These are phyloP conservation scores for Cylindrodendrum hubeiense DNA, from an alignment of 2,329 filamentous ascomycete genomes.

Conservation along the genomic window DNA sequence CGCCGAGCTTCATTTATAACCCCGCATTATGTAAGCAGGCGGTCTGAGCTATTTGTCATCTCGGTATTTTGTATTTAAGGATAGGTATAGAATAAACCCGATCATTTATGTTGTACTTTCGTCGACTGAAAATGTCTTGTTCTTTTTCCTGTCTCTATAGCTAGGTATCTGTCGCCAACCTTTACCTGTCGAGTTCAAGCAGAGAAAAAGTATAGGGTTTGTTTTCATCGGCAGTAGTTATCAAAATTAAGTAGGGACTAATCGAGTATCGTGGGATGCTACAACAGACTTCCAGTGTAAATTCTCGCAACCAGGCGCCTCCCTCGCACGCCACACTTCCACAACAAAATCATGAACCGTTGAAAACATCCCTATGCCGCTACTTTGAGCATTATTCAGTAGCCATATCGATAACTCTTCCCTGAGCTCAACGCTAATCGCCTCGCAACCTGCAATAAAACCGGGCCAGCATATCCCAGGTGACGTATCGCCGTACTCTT, in stretches of 20 bases:
- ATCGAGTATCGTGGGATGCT: background rate
- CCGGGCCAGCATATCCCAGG: constrained; percentile 2
- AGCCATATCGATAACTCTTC: constrained; percentile 1
- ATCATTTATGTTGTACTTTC: too few relatives aligned
- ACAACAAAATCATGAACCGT: background rate
- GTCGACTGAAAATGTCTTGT: too few relatives aligned
- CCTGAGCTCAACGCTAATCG: background rate
- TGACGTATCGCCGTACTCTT: background rate
- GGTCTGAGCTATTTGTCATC: too few relatives aligned
- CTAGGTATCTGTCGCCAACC: too few relatives aligned
- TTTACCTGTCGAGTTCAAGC: too few relatives aligned
- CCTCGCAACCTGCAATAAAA: background rate
- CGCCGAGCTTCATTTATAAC: too few relatives aligned
- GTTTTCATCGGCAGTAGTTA: too few relatives aligned
- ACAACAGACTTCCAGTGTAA: background rate
- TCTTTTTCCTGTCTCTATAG: too few relatives aligned
- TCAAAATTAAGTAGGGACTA: background rate
- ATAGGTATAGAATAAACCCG: too few relatives aligned
- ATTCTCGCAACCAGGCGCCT: background rate
- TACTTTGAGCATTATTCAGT: background rate
- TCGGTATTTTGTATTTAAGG: too few relatives aligned
- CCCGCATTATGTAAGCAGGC: too few relatives aligned
- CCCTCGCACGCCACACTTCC: constrained; percentile 1
- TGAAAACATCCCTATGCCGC: background rate
- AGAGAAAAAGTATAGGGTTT: too few relatives aligned